These are phyloP conservation scores for Kingdonia uniflora DNA, from an alignment of 164 flowering plant species.

Conservation along the genomic window DNA sequence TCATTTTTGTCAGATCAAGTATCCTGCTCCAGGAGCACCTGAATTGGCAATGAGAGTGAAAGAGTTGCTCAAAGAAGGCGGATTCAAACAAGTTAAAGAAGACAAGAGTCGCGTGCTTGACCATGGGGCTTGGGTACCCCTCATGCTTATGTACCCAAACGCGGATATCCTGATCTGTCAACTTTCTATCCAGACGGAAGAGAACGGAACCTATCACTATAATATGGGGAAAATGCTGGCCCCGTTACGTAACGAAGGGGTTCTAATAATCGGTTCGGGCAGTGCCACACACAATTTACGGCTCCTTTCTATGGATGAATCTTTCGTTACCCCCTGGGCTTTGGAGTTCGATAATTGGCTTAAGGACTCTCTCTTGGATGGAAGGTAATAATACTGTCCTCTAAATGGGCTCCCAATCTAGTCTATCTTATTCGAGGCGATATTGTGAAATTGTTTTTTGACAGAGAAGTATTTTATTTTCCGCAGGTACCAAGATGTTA, in stretches of 20 bases:
- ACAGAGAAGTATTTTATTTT: too few species aligned
- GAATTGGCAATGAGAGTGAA: conserved; percentile 52
- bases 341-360: conserved; percentile 67
- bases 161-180: conserved; percentile 77
- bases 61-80: conserved; percentile 38
- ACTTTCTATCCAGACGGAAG: conserved; percentile 50
- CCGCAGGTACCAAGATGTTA: conserved; percentile 62
- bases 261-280: conserved; percentile 79
- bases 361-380: conserved; percentile 50
- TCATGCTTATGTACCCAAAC: conserved; percentile 85
- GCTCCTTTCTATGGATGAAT: conserved; percentile 6
- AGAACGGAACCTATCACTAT: conserved; percentile 61
- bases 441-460: too few species aligned
- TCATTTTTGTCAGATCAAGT: conserved; percentile 38
- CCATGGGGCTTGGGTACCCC: conserved; percentile 90
- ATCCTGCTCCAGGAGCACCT: conserved; percentile 82
- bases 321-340: conserved; percentile 51
- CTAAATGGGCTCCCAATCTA: too few species aligned
- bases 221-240: conserved; percentile 74
- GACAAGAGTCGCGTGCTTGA: conserved; percentile 76
- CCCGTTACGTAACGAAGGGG: conserved; percentile 74
- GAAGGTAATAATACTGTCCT: conserved; percentile 61
- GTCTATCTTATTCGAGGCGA: too few species aligned
- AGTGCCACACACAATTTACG: conserved; percentile 70
- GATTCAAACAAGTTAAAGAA: conserved; percentile 38